Evolutionary conservation across 2,329 filamentous ascomycete species (phyloP).

Genomic region (Tympanopsis confertula): DNA sequence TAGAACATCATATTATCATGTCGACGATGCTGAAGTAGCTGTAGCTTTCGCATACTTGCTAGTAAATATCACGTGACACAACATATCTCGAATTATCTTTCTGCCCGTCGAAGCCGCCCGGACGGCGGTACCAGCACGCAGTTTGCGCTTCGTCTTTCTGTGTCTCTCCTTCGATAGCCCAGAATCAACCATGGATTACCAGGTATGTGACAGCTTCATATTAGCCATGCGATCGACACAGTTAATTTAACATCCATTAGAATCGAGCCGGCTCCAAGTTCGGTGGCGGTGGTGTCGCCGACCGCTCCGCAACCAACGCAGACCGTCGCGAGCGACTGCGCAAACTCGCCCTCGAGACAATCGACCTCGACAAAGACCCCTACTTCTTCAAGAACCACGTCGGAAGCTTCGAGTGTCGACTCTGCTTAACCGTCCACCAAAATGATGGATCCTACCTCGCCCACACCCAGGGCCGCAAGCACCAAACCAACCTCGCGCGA

Average conservation of each 20-base stretch:
- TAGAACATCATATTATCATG: too few relatives aligned
- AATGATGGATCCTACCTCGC: conserved; percentile 98
- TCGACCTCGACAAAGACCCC: conserved; percentile 97
- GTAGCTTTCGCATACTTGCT: too few relatives aligned
- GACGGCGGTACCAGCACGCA: too few relatives aligned
- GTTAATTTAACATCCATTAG: conserved; percentile 28
- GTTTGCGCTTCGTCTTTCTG: too few relatives aligned
- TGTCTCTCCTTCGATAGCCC: too few relatives aligned
- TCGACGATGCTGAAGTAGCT: too few relatives aligned
- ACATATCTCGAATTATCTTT: too few relatives aligned
- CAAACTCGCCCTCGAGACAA: conserved; percentile 95
- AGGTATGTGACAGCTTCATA: not conserved
- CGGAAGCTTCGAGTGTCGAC: conserved; percentile 91
- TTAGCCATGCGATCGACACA: too few relatives aligned
- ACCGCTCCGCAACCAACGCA: conserved; percentile 83
- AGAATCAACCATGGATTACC: conserved; percentile 2
- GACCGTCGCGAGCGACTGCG: conserved; percentile 94
- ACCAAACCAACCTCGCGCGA: conserved; percentile 94
- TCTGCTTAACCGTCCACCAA: conserved; percentile 94
- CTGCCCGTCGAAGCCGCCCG: too few relatives aligned
- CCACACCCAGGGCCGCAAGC: conserved; percentile 95
- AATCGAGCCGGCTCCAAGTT: conserved; percentile 97
- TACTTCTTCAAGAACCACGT: conserved; percentile 99
- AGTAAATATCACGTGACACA: too few relatives aligned
- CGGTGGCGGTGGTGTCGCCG: conserved; percentile 92